Evolutionary conservation across 2,329 filamentous ascomycete genomes (phyloP).

Genomic region (Ophioceras dolichostomum): DNA sequence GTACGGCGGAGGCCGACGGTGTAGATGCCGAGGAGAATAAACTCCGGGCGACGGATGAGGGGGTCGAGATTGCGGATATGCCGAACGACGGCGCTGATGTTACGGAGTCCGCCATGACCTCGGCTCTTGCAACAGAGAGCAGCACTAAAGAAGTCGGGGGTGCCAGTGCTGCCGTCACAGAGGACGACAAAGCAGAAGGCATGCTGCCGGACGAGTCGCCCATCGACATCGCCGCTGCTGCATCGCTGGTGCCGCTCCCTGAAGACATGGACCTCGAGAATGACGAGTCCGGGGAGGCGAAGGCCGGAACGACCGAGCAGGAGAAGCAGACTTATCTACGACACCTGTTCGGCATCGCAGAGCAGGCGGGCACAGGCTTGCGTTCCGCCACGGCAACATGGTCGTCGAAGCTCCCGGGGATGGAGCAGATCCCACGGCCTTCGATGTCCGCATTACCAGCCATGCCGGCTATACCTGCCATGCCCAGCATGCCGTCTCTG

Average conservation of each 20-base stretch:
- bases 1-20: constrained; percentile 7
- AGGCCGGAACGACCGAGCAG: constrained; percentile 16
- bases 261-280: constrained; percentile 22
- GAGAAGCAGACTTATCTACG: constrained; percentile 30
- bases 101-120: background rate
- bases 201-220: constrained; percentile 31
- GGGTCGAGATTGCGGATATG: constrained; percentile 5
- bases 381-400: constrained; percentile 11
- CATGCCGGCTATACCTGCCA: constrained; percentile 15
- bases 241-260: constrained; percentile 34
- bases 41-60: constrained; percentile 7
- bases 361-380: constrained; percentile 32
- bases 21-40: constrained; percentile 6
- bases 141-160: background rate
- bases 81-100: background rate
- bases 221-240: constrained; percentile 39
- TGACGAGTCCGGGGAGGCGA: constrained; percentile 15
- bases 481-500: constrained; percentile 14
- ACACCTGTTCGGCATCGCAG: constrained; percentile 35
- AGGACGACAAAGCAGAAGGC: constrained; percentile 20
- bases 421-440: constrained; percentile 15
- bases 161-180: no score
- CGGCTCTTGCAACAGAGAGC: background rate
- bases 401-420: constrained; percentile 26
- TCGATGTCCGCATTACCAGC: constrained; percentile 18